Base-by-base conservation (phyloP, 1,284 basidiomycete genomes). In the Trichosporon coremiiforme region DNA sequence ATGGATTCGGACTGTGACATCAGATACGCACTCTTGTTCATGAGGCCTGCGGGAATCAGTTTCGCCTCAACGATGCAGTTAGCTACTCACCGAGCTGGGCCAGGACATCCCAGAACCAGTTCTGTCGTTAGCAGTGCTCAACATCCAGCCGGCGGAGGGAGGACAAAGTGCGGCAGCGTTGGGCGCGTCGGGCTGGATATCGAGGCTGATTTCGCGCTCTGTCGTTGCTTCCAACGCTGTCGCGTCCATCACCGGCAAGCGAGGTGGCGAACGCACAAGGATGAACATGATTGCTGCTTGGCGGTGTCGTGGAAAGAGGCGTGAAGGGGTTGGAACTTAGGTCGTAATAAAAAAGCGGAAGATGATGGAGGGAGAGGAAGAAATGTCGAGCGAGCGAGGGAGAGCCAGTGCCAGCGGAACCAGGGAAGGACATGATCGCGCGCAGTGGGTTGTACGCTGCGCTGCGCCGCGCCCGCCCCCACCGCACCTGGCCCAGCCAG, bases 61-160 rank as follows among this genome's bases (percentile, higher is more conserved):
- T 7, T 20, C 13, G 2, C 4, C 17, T 2, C 13, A 22, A 17
- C 4, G 41, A 36, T 64, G n/a, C 15, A 45, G 35, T 17, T 0
- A 31, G 64, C 17, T 15, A 84, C 89, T 70, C 79, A 96, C 94
- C 94, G 62, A 97, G 90, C 83, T 91, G 89, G 70, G 93, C 88
- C 77, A 97, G 91, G 74, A 96, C 86, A 81, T 97, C 94, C 91
- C 91, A 95, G 85, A 96, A 94, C 93, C 94, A 96, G 86, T 93
- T 91, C 82, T 84, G 71, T 50, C 15, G 36, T 69, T 41, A 69
- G 68, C 57, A 15, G n/a, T 2, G 31, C 7, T 35, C 53, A 20
- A 15, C 33, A 25, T 15, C 29, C n/a, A 15, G 57, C 13, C n/a
- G 20, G 62, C 35, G 57, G 57, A 33, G 57, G 31, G 1, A 60